These are phyloP conservation scores for Miamiensis avidus DNA, from an alignment of 169 alveolate species.

Conservation along the genomic window DNA sequence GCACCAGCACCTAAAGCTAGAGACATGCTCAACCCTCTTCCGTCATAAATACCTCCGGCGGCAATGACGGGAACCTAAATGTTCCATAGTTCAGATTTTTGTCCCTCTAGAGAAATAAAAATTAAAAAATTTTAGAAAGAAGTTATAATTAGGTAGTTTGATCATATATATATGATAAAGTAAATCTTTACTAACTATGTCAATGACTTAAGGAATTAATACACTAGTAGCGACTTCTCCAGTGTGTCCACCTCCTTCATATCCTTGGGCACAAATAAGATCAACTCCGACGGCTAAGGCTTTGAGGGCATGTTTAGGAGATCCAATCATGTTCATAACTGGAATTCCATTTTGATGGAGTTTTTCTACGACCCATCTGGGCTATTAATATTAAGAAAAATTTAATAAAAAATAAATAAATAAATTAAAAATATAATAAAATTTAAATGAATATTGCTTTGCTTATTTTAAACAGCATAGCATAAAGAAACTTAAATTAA, in stretches of 20 bases:
- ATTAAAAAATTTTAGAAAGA: too few species aligned
- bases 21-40: constrained; percentile 50
- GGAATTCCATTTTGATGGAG: constrained; percentile 14
- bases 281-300: constrained; percentile 51
- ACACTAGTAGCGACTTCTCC: constrained; percentile 51
- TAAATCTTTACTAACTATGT: not conserved
- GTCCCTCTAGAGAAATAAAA: not conserved
- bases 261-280: constrained; percentile 50
- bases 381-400: not conserved
- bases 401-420: too few species aligned
- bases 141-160: too few species aligned
- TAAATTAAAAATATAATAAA: too few species aligned
- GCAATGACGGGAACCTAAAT: constrained; percentile 41
- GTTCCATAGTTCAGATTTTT: not conserved
- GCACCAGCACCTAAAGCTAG: constrained; percentile 49
- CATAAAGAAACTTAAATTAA: too few species aligned
- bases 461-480: not conserved
- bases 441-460: too few species aligned
- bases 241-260: constrained; percentile 33
- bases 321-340: constrained; percentile 46
- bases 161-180: not conserved
- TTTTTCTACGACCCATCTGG: constrained; percentile 36
- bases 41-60: constrained; percentile 52
- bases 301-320: constrained; percentile 38
- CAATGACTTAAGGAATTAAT: constrained; percentile 33